A percentile compares a stretch with the other conserved stretches of the same genome.
These are phyloP conservation scores for Aspergillus hiratsukae DNA, from an alignment of 2,329 filamentous ascomycete species.

Conservation along the genomic window DNA sequence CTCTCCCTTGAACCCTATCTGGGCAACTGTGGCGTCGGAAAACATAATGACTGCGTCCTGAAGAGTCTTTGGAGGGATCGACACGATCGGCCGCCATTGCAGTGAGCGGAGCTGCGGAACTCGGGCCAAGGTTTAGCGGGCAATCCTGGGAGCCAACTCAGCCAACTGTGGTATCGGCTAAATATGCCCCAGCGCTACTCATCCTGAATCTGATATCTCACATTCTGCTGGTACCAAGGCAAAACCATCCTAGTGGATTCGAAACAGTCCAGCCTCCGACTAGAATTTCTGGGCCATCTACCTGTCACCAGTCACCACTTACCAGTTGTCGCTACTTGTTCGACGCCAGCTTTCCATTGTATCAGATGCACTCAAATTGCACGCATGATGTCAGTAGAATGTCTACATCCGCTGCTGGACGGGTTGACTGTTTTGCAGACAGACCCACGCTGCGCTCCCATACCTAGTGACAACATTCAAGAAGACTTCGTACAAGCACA, in stretches of 20 bases:
- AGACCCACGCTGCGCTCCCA: background rate
- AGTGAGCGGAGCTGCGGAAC: constrained; percentile 8
- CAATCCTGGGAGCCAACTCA: constrained; percentile 12
- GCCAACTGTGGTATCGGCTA: background rate
- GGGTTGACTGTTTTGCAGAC: background rate
- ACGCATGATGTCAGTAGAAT: background rate
- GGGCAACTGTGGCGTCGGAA: background rate
- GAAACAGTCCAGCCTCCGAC: background rate
- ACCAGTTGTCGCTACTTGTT: background rate
- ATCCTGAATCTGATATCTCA: constrained; percentile 22
- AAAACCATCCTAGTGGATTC: background rate
- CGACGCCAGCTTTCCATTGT: background rate
- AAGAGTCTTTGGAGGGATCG: constrained; percentile 1
- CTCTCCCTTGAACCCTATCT: background rate
- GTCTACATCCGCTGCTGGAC: background rate
- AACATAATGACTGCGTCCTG: background rate
- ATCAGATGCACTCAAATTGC: background rate
- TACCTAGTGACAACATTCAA: background rate
- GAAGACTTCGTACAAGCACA: background rate
- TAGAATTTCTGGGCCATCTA: background rate
- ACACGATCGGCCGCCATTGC: constrained; percentile 8
- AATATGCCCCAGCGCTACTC: constrained; percentile 2
- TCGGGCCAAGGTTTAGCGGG: constrained; percentile 11
- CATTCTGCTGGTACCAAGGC: constrained; percentile 11
- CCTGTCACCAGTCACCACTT: background rate